phyloP scores from a whole-genome alignment of 2,329 filamentous ascomycete species.

The Myriangium duriaei region DNA sequence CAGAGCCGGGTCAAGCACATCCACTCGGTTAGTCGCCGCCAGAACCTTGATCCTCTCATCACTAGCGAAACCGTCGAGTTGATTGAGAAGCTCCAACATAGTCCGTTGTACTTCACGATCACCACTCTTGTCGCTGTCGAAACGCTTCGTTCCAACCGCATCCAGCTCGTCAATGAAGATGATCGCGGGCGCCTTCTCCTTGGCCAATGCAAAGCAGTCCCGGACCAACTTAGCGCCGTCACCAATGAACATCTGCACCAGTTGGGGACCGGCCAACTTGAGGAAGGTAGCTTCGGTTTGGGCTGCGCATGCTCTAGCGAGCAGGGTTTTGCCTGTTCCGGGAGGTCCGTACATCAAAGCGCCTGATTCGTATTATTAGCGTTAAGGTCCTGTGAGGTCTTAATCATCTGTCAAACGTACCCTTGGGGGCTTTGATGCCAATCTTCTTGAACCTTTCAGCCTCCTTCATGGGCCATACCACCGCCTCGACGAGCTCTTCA shows the following conservation, averaged over 20 bases:
- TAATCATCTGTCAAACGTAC: slow-evolving; percentile 39
- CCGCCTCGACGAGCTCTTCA: slow-evolving; percentile 93
- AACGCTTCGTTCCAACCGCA: slow-evolving; percentile 96
- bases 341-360: slow-evolving; percentile 96
- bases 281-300: slow-evolving; percentile 98
- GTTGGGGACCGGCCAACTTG: slow-evolving; percentile 91
- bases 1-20: slow-evolving; percentile 85
- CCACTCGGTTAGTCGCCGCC: slow-evolving; percentile 86
- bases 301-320: slow-evolving; percentile 89
- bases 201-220: slow-evolving; percentile 92
- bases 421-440: slow-evolving; percentile 97
- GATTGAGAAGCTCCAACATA: slow-evolving; percentile 97
- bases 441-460: slow-evolving; percentile 99
- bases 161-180: slow-evolving; percentile 99
- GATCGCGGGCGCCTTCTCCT: slow-evolving; percentile 97
- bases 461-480: slow-evolving; percentile 99
- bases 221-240: slow-evolving; percentile 96
- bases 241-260: slow-evolving; percentile 99
- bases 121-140: slow-evolving; percentile 96
- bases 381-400: slow-evolving; percentile 1
- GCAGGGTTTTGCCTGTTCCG: slow-evolving; percentile 79
- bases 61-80: slow-evolving; percentile 93
- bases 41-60: slow-evolving; percentile 95
- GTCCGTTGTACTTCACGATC: slow-evolving; percentile 96
- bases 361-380: slow-evolving; percentile 42